phyloP scores from a whole-genome alignment of 352 stramenopile species.

The Globisporangium irregulare region DNA sequence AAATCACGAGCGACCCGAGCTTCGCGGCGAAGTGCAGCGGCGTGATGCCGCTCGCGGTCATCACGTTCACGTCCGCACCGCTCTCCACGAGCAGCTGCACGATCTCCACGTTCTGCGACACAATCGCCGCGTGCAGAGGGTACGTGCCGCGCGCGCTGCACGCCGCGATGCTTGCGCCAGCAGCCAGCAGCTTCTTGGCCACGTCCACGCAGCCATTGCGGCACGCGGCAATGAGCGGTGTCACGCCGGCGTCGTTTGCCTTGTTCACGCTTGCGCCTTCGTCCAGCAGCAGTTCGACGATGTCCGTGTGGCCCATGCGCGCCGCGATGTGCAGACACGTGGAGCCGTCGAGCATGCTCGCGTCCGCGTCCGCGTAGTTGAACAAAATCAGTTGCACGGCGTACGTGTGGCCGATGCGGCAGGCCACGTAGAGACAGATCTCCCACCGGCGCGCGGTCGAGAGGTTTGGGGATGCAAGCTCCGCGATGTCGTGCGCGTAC shows the following conservation, averaged over 20 bases:
- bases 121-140: slow-evolving; percentile 61
- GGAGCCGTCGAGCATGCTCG: slow-evolving; percentile 53
- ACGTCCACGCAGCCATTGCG: slow-evolving; percentile 59
- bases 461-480: slow-evolving; percentile 46
- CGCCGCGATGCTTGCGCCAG: slow-evolving; percentile 38
- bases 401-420: slow-evolving; percentile 70
- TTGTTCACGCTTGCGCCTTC: slow-evolving; percentile 64
- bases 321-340: slow-evolving; percentile 72
- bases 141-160: slow-evolving; percentile 59
- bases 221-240: slow-evolving; percentile 67
- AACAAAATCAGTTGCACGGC: slow-evolving; percentile 72
- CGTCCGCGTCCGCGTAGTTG: slow-evolving; percentile 67
- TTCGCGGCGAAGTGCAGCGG: slow-evolving; percentile 77
- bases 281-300: slow-evolving; percentile 61
- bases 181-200: slow-evolving; percentile 48
- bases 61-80: slow-evolving; percentile 68
- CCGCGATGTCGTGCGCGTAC: slow-evolving; percentile 60
- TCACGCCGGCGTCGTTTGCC: slow-evolving; percentile 58
- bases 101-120: slow-evolving; percentile 62
- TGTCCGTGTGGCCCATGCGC: slow-evolving; percentile 62
- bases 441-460: slow-evolving; percentile 59
- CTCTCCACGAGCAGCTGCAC: slow-evolving; percentile 61
- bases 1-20: slow-evolving; percentile 53
- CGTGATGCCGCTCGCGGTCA: slow-evolving; percentile 67
- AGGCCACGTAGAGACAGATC: slow-evolving; percentile 70